Evolutionary conservation across 1,284 basidiomycete genomes (phyloP).

Genomic region (Cryptococcus floricola): DNA sequence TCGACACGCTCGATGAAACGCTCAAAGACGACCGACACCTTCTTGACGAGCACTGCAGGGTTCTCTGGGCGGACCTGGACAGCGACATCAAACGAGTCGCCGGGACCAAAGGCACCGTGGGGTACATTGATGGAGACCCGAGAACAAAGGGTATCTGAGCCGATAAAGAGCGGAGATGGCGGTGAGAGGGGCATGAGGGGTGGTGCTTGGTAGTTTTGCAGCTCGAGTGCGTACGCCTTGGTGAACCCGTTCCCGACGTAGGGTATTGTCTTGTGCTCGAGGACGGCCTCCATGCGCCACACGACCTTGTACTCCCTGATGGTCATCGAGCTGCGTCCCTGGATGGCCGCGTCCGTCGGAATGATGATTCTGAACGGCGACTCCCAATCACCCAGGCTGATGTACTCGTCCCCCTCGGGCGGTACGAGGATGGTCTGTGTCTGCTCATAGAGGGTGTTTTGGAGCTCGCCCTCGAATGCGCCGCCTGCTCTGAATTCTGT

Average conservation of each 20-base stretch:
- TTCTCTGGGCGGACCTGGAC: constrained; percentile 29
- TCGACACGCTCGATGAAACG: constrained; percentile 22
- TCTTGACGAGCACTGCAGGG: constrained; percentile 18
- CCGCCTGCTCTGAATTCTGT: constrained; percentile 23
- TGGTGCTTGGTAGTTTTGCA: constrained; percentile 28
- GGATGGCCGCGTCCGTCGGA: constrained; percentile 25
- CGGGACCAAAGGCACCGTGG: constrained; percentile 31
- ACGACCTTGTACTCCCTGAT: constrained; percentile 36
- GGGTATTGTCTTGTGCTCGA: constrained; percentile 40
- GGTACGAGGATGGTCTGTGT: constrained; percentile 22
- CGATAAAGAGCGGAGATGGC: constrained; percentile 19
- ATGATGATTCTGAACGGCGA: constrained; percentile 27
- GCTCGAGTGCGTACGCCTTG: constrained; percentile 26
- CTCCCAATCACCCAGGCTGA: constrained; percentile 26
- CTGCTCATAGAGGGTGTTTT: constrained; percentile 32
- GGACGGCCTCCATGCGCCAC: constrained; percentile 35
- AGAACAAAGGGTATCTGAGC: constrained; percentile 17
- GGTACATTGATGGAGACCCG: constrained; percentile 26
- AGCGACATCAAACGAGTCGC: constrained; percentile 25
- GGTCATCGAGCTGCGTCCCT: constrained; percentile 21
- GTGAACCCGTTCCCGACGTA: constrained; percentile 31
- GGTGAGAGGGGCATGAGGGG: constrained; percentile 26
- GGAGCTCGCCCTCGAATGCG: constrained; percentile 11
- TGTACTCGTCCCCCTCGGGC: constrained; percentile 17
- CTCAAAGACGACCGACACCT: constrained; percentile 30